Base-by-base conservation (phyloP, 768 basidiomycete genomes). In the Gymnopilus junonius region DNA sequence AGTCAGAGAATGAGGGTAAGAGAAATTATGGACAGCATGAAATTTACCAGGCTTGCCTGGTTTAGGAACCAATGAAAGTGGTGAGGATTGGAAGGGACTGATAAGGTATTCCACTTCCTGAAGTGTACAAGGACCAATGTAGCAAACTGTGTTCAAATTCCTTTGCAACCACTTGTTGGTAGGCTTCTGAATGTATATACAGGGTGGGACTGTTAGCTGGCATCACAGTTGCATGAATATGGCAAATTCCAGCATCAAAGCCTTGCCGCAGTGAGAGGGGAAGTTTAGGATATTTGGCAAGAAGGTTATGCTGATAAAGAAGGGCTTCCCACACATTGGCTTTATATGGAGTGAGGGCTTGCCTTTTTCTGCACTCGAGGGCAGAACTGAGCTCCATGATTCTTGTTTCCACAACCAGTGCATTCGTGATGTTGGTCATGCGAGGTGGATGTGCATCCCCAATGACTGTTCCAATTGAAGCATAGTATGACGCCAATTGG, bases 371-470 rank as follows among this genome's bases (percentile, higher is more conserved):
- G 70, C 14, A 69, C 73, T 55, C 59, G 70, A 78, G 75, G 71
- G 67, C 83, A 84, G 1, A 29, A 46, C 39, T 77, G 70, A 69
- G 83, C 81, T 29, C 82, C 76, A 50, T 84, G 80, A 31, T 40
- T 37, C 42, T 65, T 6, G 0, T 63, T 53, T 34, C 79, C 76
- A 53, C 83, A 83, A 1, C 83, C 81, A 0, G 80, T 82, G 71
- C 82, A 84, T 12, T 74, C 54, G 69, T 83, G 82, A 0, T 57
- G 50, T 29, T 66, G 39, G 15, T 65, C 56, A 65, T 78, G 74
- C 3, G 61, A 55, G 15, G 31, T 62, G 40, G 40, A 62, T 1
- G 23, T 34, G 65, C 79, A 83, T 0, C 77, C 73, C 14, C 31
- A 25, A 0, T 56, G 23, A 0, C 35, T 23, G 40, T 83, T 76